Evolutionary conservation across 352 stramenopile genomes (phyloP), one percentile per base, ranked within the genome.

Genomic region (Phytopythium helicoides): DNA sequence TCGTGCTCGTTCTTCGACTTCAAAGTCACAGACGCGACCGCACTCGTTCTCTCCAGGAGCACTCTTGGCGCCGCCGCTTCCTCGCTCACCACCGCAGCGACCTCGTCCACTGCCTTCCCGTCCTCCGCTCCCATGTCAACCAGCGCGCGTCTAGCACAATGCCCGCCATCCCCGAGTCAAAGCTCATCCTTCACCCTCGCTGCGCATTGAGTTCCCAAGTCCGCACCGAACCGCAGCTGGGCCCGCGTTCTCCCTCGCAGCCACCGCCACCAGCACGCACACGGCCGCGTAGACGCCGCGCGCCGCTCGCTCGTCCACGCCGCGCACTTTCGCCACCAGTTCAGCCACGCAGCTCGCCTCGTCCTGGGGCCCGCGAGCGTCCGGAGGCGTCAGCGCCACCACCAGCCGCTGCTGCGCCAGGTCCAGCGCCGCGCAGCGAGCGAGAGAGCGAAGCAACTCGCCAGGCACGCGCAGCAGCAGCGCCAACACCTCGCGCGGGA

Each of bases 21-120:
- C 21, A 33, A 46, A 19, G 1, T 12, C 6, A 45, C 16, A 45
- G 12, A n/a, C 9, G 21, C 19, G 11, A 40, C 46, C 69, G 11
- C 36, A 81, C 71, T 68, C 22, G 59, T 64, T 38, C 65, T 60
- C 47, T 71, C 57, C 15, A 81, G 62, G 35, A 78, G 58, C 10
- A 21, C 42, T 34, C 69, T 55, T 6, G 76, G 46, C 25, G 34
- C 56, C 16, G 65, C 65, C 18, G 61, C 47, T 0, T 53, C 59
- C 0, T 37, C 22, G 28, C 37, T 40, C 3, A 81, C 11, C 5
- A 69, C n/a, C 3, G 58, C 25, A 11, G 71, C 22, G 0, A 81
- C 45, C 33, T 49, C 64, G 15, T n/a, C 45, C 45, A 72, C 58
- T 1, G 74, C 44, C 0, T 38, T 50, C 33, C 62, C 31, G 23